Conservation (phyloP, 768 basidiomycete genomes). For the Termitomyces sp. region DNA sequence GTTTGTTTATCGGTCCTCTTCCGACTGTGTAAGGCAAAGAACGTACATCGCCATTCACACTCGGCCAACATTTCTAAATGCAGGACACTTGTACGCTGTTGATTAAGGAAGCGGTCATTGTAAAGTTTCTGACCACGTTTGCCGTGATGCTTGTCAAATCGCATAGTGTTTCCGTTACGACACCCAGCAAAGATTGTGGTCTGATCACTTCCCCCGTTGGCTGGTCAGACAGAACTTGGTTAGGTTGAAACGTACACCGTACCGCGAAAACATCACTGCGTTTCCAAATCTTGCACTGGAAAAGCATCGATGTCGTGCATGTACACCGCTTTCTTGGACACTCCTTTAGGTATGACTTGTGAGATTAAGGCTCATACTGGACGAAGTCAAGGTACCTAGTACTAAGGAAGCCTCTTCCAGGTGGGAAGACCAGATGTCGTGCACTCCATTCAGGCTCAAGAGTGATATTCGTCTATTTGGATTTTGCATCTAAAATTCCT, state of each 20-base stretch:
- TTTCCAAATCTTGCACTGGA: constrained; percentile 37
- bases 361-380: background rate
- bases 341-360: constrained; percentile 34
- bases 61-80: constrained; percentile 47
- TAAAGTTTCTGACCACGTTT: constrained; percentile 36
- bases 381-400: constrained; percentile 37
- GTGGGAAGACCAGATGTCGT: constrained; percentile 56
- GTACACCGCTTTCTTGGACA: constrained; percentile 44
- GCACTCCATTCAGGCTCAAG: constrained; percentile 31
- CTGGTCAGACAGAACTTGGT: background rate
- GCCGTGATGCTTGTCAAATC: constrained; percentile 53
- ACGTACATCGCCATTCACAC: constrained; percentile 55
- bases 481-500: constrained; percentile 7
- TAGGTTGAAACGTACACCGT: constrained; percentile 31
- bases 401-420: constrained; percentile 43
- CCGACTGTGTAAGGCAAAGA: background rate
- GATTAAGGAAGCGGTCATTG: constrained; percentile 24
- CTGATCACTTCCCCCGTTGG: constrained; percentile 23
- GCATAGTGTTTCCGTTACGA: constrained; percentile 53
- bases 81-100: constrained; percentile 41
- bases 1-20: background rate
- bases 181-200: constrained; percentile 49
- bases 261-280: constrained; percentile 64
- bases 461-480: constrained; percentile 28
- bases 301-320: constrained; percentile 43